A percentile compares a stretch with the other conserved stretches of the same genome.
These are phyloP conservation scores for Solanum pinnatisectum DNA, from an alignment of 257 asterid species.

Conservation along the genomic window DNA sequence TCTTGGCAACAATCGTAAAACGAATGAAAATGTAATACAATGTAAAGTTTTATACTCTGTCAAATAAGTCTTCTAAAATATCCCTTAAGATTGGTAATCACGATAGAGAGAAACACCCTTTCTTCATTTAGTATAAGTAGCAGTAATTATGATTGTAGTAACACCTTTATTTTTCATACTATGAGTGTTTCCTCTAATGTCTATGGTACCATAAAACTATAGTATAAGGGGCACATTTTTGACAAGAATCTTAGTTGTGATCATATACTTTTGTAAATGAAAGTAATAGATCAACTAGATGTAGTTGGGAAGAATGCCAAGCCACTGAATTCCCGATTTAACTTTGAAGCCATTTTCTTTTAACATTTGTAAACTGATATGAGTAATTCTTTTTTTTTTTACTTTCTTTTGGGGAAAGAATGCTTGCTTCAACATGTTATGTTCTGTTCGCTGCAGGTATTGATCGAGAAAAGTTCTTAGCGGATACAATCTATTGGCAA, in stretches of 20 bases:
- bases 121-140: neutral
- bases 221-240: neutral
- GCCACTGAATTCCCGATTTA: neutral
- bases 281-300: neutral
- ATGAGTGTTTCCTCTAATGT: neutral
- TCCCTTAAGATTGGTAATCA: neutral
- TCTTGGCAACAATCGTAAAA: neutral
- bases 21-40: neutral
- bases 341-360: neutral
- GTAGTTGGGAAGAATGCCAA: neutral
- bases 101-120: neutral
- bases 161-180: neutral
- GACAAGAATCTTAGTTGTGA: neutral
- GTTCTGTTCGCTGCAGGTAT: conserved; percentile 30
- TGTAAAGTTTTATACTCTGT: neutral
- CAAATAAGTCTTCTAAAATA: neutral
- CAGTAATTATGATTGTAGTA: neutral
- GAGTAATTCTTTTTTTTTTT: neutral
- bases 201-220: neutral
- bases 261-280: neutral
- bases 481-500: conserved; percentile 88
- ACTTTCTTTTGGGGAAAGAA: neutral
- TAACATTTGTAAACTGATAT: neutral
- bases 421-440: neutral
- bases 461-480: conserved; percentile 42